Conservation (phyloP, 345 rosid species). For the Laguncularia racemosa region DNA sequence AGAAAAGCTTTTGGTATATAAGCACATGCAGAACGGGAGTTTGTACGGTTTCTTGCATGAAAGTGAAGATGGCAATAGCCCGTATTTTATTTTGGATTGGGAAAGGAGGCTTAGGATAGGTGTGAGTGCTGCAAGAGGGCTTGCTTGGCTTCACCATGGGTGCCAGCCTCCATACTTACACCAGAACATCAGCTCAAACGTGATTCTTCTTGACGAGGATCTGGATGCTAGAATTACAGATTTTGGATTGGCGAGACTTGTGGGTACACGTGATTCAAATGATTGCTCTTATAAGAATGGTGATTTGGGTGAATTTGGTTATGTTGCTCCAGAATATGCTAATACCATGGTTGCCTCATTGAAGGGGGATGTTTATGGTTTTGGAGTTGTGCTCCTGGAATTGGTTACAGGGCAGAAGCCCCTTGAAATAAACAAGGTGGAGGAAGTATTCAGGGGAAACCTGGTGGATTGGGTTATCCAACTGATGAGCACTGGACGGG, state of each 20-base stretch:
- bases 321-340: conserved; percentile 31
- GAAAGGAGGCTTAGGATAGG: conserved; percentile 37
- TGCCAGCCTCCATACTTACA: conserved; percentile 32
- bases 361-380: conserved; percentile 51
- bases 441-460: conserved; percentile 46
- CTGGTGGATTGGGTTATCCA: conserved; percentile 54
- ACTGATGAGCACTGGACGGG: conserved; percentile 23
- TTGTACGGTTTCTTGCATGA: conserved; percentile 31
- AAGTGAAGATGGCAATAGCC: conserved; percentile 11
- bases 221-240: conserved; percentile 42
- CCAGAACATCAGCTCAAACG: conserved; percentile 42
- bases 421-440: conserved; percentile 20
- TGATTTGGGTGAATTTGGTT: conserved; percentile 33
- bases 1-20: conserved; percentile 32
- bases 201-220: conserved; percentile 54
- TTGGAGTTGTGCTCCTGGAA: conserved; percentile 45
- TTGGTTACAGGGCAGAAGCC: conserved; percentile 35
- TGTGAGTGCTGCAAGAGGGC: conserved; percentile 51
- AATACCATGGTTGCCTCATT: conserved; percentile 40
- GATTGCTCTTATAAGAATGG: conserved; percentile 36
- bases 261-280: conserved; percentile 25
- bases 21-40: conserved; percentile 43
- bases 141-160: conserved; percentile 63
- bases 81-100: conserved; percentile 37
- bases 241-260: conserved; percentile 45